Conservation (phyloP, 2,329 filamentous ascomycete species). For the Metarhizium humberi region DNA sequence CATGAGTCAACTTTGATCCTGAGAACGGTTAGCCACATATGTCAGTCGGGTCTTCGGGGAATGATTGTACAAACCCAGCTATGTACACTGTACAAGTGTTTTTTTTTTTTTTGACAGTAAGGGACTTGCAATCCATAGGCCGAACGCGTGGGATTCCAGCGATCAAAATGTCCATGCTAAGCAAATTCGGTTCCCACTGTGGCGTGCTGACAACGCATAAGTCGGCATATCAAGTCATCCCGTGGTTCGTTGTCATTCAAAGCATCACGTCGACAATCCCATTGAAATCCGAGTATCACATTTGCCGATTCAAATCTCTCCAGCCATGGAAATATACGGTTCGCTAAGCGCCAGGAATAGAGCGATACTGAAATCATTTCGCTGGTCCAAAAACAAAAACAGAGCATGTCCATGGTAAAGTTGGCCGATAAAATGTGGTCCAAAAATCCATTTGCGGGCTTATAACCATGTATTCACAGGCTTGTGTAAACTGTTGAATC, state of each 20-base stretch:
- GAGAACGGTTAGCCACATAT: constrained; percentile 17
- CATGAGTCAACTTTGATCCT: constrained; percentile 51
- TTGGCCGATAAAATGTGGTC: not conserved
- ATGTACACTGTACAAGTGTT: constrained; percentile 3
- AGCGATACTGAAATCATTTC: not conserved
- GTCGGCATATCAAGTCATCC: too few relatives aligned
- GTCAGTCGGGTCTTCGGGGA: constrained; percentile 8
- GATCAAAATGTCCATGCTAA: too few relatives aligned
- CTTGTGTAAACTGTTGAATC: not conserved
- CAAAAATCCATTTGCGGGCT: not conserved
- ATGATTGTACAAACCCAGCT: constrained; percentile 18
- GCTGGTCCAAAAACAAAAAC: not conserved
- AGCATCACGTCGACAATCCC: not conserved
- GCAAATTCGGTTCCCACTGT: too few relatives aligned
- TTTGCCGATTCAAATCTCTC: not conserved
- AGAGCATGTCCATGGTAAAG: not conserved
- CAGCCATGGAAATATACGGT: too few relatives aligned
- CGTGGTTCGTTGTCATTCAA: too few relatives aligned
- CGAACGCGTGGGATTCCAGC: not conserved
- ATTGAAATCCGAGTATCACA: not conserved
- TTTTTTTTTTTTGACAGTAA: not conserved
- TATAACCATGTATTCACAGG: not conserved
- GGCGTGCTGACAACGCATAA: too few relatives aligned
- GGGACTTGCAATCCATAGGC: not conserved
- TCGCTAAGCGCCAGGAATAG: not conserved